Percentiles rank a stretch among this genome's conserved stretches.
Evolutionary conservation across 768 basidiomycete genomes (phyloP).

Genomic region (Pisolithus orientalis): DNA sequence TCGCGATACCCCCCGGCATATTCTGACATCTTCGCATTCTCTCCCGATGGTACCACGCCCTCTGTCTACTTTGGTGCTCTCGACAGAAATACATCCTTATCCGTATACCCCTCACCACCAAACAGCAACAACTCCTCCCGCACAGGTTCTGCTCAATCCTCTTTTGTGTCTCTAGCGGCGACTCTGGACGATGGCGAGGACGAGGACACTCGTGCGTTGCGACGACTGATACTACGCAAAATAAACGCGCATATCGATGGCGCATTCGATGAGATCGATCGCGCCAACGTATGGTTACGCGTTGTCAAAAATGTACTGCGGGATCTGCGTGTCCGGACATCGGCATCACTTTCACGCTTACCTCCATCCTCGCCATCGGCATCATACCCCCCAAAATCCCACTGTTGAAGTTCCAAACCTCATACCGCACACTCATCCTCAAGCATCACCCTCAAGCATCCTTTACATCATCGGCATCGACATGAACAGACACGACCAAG

Average conservation of each 20-base stretch:
- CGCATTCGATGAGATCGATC: constrained; percentile 60
- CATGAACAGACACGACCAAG: background rate
- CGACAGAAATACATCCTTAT: background rate
- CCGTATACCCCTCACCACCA: constrained; percentile 19
- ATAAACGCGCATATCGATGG: constrained; percentile 51
- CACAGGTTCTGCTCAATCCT: constrained; percentile 26
- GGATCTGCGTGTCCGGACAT: constrained; percentile 36
- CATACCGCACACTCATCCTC: background rate
- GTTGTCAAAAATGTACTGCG: constrained; percentile 60
- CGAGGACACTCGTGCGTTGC: constrained; percentile 56
- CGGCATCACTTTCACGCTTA: background rate
- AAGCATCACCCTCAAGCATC: background rate
- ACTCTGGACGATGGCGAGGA: constrained; percentile 52
- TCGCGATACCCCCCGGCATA: constrained; percentile 16
- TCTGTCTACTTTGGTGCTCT: constrained; percentile 4
- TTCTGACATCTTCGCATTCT: constrained; percentile 16
- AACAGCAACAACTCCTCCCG: constrained; percentile 12
- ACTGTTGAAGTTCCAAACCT: background rate
- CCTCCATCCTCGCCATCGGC: background rate
- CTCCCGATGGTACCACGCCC: constrained; percentile 3
- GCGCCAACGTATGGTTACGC: constrained; percentile 50
- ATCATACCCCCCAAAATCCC: background rate
- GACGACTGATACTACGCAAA: constrained; percentile 60
- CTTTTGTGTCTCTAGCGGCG: constrained; percentile 40
- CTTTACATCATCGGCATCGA: background rate